These are phyloP conservation scores for Achaetomiella virescens DNA, from an alignment of 495 filamentous ascomycete species.

Conservation along the genomic window DNA sequence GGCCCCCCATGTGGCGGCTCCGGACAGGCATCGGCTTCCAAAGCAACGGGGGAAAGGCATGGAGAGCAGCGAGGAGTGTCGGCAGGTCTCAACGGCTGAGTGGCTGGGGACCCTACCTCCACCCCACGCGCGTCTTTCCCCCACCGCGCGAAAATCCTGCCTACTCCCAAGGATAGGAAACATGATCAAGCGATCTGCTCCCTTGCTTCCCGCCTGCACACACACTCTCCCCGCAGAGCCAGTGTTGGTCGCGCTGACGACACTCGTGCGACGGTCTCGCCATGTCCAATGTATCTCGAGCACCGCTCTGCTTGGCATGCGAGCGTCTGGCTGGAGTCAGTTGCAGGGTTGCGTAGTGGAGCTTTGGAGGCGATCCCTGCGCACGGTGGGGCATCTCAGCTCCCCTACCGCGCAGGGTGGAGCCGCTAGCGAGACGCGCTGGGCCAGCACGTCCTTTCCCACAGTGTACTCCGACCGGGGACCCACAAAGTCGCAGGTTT, in stretches of 20 bases:
- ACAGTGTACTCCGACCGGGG: not conserved
- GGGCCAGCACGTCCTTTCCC: not conserved
- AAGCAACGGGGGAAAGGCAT: not conserved
- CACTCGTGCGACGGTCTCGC: slow-evolving; percentile 28
- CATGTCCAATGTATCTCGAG: slow-evolving; percentile 14
- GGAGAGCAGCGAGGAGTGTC: too few species aligned
- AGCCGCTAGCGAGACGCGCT: not conserved
- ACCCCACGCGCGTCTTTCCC: slow-evolving; percentile 4
- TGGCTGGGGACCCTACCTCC: slow-evolving; percentile 15
- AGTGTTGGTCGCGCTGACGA: slow-evolving; percentile 23
- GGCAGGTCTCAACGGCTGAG: slow-evolving; percentile 25
- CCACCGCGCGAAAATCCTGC: not conserved
- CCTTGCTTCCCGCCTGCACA: slow-evolving; percentile 8
- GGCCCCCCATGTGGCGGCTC: slow-evolving; percentile 10
- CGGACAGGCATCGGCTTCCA: slow-evolving; percentile 8
- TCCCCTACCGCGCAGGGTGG: not conserved
- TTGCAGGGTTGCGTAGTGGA: slow-evolving; percentile 21
- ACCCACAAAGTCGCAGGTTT: slow-evolving; percentile 11
- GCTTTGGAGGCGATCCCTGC: slow-evolving; percentile 19
- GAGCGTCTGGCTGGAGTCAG: slow-evolving; percentile 24
- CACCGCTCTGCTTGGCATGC: slow-evolving; percentile 15
- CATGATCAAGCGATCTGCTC: slow-evolving; percentile 24
- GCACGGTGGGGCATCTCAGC: slow-evolving; percentile 8
- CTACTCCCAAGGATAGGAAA: not conserved
- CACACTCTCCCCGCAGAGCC: slow-evolving; percentile 15